Evolutionary conservation across 179 eudicot species (phyloP).

Genomic region (Vitellaria paradoxa): DNA sequence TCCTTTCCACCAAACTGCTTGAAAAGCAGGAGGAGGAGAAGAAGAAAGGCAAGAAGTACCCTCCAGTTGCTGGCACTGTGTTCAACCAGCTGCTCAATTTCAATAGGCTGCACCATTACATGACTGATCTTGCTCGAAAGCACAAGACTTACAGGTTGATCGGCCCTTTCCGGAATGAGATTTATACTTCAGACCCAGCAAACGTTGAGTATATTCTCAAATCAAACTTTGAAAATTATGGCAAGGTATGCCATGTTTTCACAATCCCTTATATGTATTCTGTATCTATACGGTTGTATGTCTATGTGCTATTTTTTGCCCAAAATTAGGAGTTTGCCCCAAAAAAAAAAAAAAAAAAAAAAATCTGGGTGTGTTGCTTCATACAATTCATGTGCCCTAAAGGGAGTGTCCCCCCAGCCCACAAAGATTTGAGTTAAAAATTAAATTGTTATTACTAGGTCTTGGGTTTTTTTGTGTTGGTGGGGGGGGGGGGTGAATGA

Average conservation of each 20-base stretch:
- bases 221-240: constrained; percentile 38
- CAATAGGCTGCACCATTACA: constrained; percentile 31
- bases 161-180: constrained; percentile 25
- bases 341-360: too few relatives aligned
- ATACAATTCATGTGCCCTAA: background rate
- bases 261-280: background rate
- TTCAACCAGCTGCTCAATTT: constrained; percentile 27
- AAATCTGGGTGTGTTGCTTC: background rate
- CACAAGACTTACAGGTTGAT: constrained; percentile 31
- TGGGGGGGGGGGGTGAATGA: too few relatives aligned
- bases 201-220: constrained; percentile 45
- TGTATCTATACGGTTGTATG: too few relatives aligned
- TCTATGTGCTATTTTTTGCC: too few relatives aligned
- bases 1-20: background rate
- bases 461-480: background rate
- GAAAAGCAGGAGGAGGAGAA: background rate
- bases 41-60: constrained; percentile 15
- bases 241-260: constrained; percentile 30
- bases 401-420: background rate
- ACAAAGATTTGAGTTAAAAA: background rate
- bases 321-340: too few relatives aligned
- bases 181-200: constrained; percentile 35
- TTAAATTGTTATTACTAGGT: background rate
- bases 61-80: constrained; percentile 29
- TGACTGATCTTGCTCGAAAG: constrained; percentile 32